Conservation (phyloP, 2,329 filamentous ascomycete species). For the Trichophyton mentagrophytes region DNA sequence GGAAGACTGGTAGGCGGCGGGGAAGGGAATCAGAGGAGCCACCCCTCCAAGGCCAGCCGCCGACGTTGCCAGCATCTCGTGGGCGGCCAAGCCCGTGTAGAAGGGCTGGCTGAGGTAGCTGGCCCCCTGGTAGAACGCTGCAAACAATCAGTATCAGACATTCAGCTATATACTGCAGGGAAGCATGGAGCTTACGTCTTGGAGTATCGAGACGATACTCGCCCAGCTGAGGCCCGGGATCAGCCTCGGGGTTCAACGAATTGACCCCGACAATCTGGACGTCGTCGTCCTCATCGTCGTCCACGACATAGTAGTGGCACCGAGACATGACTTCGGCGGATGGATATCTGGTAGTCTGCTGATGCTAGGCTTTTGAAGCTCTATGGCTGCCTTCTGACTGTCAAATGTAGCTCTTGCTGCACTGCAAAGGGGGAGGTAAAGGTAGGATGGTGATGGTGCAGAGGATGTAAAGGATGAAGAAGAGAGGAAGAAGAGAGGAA, state of each 20-base stretch:
- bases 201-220: not conserved
- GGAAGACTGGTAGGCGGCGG: not conserved
- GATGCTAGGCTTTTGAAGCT: too few relatives aligned
- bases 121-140: not conserved
- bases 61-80: not conserved
- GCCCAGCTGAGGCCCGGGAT: not conserved
- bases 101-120: not conserved
- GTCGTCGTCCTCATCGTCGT: conserved; percentile 2
- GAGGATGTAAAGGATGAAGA: not conserved
- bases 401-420: not conserved
- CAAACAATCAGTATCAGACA: not conserved
- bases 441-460: not conserved
- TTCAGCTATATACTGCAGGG: not conserved
- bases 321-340: not conserved
- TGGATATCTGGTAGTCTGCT: too few relatives aligned
- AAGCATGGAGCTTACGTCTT: not conserved
- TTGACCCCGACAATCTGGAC: conserved; percentile 4
- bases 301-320: not conserved
- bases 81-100: not conserved
- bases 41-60: not conserved
- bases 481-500: not conserved
- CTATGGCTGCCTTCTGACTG: not conserved
- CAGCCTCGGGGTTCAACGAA: not conserved
- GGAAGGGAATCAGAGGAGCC: not conserved
- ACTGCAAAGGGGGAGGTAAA: not conserved